Conservation (phyloP, 2,329 filamentous ascomycete genomes). For the Nothophoma quercina region DNA sequence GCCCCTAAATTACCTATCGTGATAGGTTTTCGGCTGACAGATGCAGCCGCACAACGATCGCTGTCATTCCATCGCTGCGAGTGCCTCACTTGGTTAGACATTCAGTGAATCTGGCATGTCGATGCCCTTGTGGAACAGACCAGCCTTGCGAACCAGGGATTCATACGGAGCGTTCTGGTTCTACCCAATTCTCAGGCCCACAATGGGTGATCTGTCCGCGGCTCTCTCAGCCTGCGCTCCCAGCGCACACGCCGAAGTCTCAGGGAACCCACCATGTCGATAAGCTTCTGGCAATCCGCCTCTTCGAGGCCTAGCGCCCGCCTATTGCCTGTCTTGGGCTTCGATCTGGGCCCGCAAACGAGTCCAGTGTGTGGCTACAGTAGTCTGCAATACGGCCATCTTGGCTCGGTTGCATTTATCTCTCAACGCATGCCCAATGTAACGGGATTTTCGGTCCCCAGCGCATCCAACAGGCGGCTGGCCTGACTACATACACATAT, state of each 20-base stretch:
- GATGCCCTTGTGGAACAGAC: neutral
- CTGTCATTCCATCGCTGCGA: constrained; percentile 9
- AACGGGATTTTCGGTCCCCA: neutral
- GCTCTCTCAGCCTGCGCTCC: constrained; percentile 6
- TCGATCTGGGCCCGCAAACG: constrained; percentile 14
- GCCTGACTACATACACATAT: constrained; percentile 4
- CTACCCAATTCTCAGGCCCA: neutral
- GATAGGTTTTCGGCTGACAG: constrained; percentile 5
- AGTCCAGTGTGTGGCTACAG: constrained; percentile 15
- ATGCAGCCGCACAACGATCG: neutral
- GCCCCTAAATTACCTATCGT: constrained; percentile 5
- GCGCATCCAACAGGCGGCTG: constrained; percentile 5
- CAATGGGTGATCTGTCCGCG: constrained; percentile 11
- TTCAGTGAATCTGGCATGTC: neutral
- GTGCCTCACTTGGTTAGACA: constrained; percentile 3
- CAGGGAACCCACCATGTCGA: constrained; percentile 11
- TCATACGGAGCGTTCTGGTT: constrained; percentile 1
- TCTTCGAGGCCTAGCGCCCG: constrained; percentile 10
- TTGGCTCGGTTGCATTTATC: constrained; percentile 11
- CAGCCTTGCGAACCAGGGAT: constrained; percentile 2
- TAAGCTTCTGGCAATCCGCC: constrained; percentile 13
- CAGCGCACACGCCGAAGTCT: constrained; percentile 7
- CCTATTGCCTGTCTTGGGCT: constrained; percentile 4
- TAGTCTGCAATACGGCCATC: constrained; percentile 5
- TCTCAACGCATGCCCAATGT: constrained; percentile 1